Evolutionary conservation across 2,329 filamentous ascomycete species (phyloP).

Genomic region (Thelonectria blattea): DNA sequence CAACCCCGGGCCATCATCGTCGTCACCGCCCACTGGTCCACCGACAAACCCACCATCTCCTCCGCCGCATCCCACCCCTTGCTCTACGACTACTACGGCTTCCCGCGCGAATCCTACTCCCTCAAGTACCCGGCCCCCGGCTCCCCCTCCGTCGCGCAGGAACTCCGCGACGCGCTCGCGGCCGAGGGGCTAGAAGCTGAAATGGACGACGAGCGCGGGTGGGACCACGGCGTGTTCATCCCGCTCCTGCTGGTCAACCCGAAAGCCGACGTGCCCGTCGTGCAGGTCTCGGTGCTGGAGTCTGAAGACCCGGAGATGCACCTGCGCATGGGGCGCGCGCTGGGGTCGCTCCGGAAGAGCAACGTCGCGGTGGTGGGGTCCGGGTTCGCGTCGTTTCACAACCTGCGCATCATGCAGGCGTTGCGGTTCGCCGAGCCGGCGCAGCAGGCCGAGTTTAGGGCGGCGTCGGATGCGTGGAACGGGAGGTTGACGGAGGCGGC

Average conservation of each 20-base stretch:
- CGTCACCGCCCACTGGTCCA: constrained; percentile 65
- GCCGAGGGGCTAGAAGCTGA: constrained; percentile 51
- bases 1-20: constrained; percentile 60
- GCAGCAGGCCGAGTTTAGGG: constrained; percentile 34
- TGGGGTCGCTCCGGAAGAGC: constrained; percentile 54
- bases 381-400: constrained; percentile 65
- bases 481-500: constrained; percentile 50
- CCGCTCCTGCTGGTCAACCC: constrained; percentile 62
- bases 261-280: constrained; percentile 56
- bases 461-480: constrained; percentile 52
- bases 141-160: constrained; percentile 57
- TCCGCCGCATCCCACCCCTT: constrained; percentile 54
- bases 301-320: constrained; percentile 57
- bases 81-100: constrained; percentile 65
- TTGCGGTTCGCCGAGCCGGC: constrained; percentile 36
- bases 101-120: constrained; percentile 60
- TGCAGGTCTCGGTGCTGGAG: constrained; percentile 62
- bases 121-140: constrained; percentile 64
- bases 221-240: constrained; percentile 68
- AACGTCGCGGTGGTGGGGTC: constrained; percentile 67
- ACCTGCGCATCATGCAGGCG: constrained; percentile 54
- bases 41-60: constrained; percentile 56
- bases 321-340: constrained; percentile 59
- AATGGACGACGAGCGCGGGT: constrained; percentile 51
- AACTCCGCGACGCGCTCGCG: constrained; percentile 53